A percentile compares a stretch with the other conserved stretches of the same genome.
Evolutionary conservation across 2,329 filamentous ascomycete genomes (phyloP).

Genomic region (Nannizziopsis arthrosporioides): DNA sequence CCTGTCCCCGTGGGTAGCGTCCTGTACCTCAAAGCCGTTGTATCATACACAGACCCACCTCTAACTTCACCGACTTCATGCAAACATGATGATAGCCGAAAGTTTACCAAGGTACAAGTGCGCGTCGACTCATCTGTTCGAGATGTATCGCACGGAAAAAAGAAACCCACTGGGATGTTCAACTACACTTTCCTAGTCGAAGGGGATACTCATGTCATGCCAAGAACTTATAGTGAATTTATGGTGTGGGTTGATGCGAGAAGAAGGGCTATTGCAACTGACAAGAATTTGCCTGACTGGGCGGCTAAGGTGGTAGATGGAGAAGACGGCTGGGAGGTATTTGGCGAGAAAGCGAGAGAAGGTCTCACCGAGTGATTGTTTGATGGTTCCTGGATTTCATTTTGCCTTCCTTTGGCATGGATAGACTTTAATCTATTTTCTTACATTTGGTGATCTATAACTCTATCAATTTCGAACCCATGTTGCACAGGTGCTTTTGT

Average conservation of each 20-base stretch:
- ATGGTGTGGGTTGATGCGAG: slow-evolving; percentile 55
- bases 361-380: slow-evolving; percentile 4
- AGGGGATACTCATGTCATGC: slow-evolving; percentile 54
- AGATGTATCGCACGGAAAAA: slow-evolving; percentile 57
- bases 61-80: slow-evolving; percentile 16
- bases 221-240: slow-evolving; percentile 50
- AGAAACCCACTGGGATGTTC: slow-evolving; percentile 60
- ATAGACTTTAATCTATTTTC: too few relatives aligned
- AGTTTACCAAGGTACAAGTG: slow-evolving; percentile 55
- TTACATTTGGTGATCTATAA: too few relatives aligned
- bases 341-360: slow-evolving; percentile 4
- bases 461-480: too few relatives aligned
- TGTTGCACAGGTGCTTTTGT: too few relatives aligned
- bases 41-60: slow-evolving; percentile 57
- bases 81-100: slow-evolving; percentile 24
- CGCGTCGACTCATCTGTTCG: slow-evolving; percentile 61
- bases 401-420: too few relatives aligned
- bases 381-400: too few relatives aligned
- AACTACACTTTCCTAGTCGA: slow-evolving; percentile 63
- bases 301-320: slow-evolving; percentile 3
- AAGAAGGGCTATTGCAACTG: slow-evolving; percentile 44
- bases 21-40: slow-evolving; percentile 58
- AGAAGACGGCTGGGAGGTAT: background rate
- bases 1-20: slow-evolving; percentile 65
- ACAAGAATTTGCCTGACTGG: slow-evolving; percentile 27